Evolutionary conservation across 140 eudicot species (phyloP).

Genomic region (Oenanthe javanica): DNA sequence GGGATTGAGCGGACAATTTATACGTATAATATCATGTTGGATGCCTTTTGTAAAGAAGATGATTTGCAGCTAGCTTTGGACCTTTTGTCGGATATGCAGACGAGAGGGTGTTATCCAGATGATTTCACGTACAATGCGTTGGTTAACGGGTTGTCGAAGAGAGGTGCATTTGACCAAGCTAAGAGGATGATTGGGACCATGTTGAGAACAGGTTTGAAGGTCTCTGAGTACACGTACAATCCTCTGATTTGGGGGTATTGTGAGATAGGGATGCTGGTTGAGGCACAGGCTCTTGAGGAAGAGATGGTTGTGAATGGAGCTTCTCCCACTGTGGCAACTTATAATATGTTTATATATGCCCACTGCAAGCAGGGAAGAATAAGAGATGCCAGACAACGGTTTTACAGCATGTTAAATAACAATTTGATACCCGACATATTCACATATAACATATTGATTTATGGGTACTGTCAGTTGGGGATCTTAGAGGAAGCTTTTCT

Average conservation of each 20-base stretch:
- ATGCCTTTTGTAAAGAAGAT: conserved; percentile 50
- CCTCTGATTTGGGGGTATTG: conserved; percentile 61
- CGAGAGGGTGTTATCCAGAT: conserved; percentile 35
- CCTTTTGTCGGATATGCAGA: conserved; percentile 41
- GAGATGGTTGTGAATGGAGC: conserved; percentile 51
- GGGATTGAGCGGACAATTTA: conserved; percentile 44
- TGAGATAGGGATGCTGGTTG: conserved; percentile 46
- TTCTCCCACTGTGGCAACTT: conserved; percentile 40
- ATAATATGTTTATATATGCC: conserved; percentile 54
- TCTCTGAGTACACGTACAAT: conserved; percentile 48
- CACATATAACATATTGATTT: conserved; percentile 52
- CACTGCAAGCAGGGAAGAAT: conserved; percentile 54
- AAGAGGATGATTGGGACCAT: conserved; percentile 38
- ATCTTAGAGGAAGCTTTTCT: conserved; percentile 38
- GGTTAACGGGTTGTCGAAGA: conserved; percentile 42
- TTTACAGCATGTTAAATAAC: conserved; percentile 42
- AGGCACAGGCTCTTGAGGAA: conserved; percentile 45
- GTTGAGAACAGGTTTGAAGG: conserved; percentile 38
- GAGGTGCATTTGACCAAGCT: conserved; percentile 50
- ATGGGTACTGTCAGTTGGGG: conserved; percentile 57
- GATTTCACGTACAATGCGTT: conserved; percentile 46
- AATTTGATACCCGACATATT: conserved; percentile 46
- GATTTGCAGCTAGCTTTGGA: conserved; percentile 34
- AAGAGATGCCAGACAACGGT: conserved; percentile 36
- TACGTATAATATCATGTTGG: conserved; percentile 65